Conservation (phyloP, 1,139 yeast species). For the Magnusiomyces paraingens region DNA sequence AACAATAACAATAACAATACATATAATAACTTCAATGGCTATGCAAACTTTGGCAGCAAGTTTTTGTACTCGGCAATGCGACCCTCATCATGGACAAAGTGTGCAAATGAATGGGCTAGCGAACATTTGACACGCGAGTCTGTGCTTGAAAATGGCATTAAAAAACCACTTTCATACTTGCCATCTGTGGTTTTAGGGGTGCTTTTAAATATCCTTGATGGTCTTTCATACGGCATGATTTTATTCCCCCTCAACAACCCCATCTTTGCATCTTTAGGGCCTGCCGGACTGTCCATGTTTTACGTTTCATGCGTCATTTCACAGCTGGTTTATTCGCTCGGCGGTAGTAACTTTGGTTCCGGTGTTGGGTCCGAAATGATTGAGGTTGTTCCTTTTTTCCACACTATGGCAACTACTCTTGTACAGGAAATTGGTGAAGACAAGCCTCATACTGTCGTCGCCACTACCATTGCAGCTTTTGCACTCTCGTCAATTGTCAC, state of each 20-base stretch:
- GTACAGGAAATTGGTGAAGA: conserved; percentile 49
- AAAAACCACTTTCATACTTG: conserved; percentile 43
- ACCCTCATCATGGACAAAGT: conserved; percentile 13
- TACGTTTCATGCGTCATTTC: conserved; percentile 84
- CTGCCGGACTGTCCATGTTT: conserved; percentile 90
- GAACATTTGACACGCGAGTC: conserved; percentile 12
- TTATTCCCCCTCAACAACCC: conserved; percentile 86
- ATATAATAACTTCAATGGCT: too few relatives aligned
- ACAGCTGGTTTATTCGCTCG: conserved; percentile 79
- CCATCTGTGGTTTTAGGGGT: conserved; percentile 85
- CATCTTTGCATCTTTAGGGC: conserved; percentile 68
- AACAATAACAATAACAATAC: too few relatives aligned
- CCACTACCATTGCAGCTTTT: conserved; percentile 83
- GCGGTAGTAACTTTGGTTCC: conserved; percentile 82
- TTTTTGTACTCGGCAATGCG: background rate
- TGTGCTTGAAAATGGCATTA: conserved; percentile 14
- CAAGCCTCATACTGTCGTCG: conserved; percentile 55
- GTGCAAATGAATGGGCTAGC: conserved; percentile 11
- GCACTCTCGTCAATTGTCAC: conserved; percentile 80
- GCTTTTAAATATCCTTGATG: conserved; percentile 80
- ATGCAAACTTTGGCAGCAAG: too few relatives aligned
- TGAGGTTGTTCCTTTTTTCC: conserved; percentile 96
- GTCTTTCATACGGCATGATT: conserved; percentile 94
- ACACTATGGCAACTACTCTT: conserved; percentile 81
- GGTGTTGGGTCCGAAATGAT: conserved; percentile 98